Evolutionary conservation across 352 stramenopile genomes (phyloP), one percentile per base, ranked within the genome.

Genomic region (Phytophthora agathidicida): DNA sequence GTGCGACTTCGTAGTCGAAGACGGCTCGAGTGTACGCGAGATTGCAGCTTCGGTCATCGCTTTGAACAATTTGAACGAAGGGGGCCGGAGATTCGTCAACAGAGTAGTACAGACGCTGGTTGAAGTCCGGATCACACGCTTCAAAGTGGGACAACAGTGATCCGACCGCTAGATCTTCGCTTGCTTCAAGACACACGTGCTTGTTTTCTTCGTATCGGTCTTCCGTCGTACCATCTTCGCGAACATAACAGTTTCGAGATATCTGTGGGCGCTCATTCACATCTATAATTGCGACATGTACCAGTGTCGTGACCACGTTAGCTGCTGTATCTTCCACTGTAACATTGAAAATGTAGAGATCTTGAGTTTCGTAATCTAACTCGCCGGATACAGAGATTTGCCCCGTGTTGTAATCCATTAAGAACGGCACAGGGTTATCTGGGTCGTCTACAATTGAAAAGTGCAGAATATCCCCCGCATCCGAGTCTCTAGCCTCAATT

Each of bases 201-300:
- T 77, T 42, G 49, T 88, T 88, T 3, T 32, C 50, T 44, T 86
- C 68, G 33, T 69, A 76, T 5, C 65, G 71, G 32, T 86, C 47
- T 13, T 61, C 66, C 5, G 56, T 36, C 0, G 60, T 54, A 5
- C 71, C 60, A 36, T 77, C 52, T 6, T 65, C 36, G 28, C 73
- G 59, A 5, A 88, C 71, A 41, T 66, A 76, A 52, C 78, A 88
- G 27, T 86, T 88, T 13, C 78, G 71, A 22, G 59, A 43, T 8
- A 88, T 52, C 13, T 52, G 23, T 9, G 78, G 75, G 1, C 50
- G 27, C 47, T 86, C 78, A 31, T 88, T 88, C 7, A 80, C 30
- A 42, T 88, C 75, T 17, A 77, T 19, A 5, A 86, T 33, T 2
- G 42, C 41, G 1, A 88, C 38, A 42, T 73, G 14, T 6, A 86